Conservation (phyloP, 75 land plant genomes). For the Pseudotsuga menziesii region DNA sequence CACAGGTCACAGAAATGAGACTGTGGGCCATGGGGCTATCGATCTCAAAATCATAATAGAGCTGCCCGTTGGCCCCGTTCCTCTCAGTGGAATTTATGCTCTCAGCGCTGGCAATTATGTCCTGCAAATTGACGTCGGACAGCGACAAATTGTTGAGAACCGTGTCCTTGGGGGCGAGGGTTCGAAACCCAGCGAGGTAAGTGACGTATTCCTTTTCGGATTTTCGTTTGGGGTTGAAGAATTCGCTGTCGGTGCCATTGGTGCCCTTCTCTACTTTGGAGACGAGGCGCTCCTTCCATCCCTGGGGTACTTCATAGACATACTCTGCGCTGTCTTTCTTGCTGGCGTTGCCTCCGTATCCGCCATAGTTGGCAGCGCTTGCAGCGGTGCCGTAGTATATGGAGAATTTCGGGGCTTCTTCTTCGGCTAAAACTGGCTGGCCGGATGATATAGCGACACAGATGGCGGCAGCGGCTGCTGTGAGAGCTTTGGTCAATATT, state of each 20-base stretch:
- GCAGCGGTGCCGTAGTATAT: conserved; percentile 94
- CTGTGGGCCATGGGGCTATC: conserved; percentile 82
- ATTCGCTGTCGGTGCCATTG: conserved; percentile 96
- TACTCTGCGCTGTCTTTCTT: conserved; percentile 91
- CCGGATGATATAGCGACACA: too few relatives aligned
- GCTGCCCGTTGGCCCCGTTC: conserved; percentile 67
- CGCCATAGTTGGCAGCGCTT: conserved; percentile 94
- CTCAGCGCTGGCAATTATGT: conserved; percentile 68
- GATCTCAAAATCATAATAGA: conserved; percentile 92
- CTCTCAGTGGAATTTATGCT: conserved; percentile 55
- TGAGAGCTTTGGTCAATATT: too few relatives aligned
- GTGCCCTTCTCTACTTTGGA: conserved; percentile 98
- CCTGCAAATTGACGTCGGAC: conserved; percentile 87
- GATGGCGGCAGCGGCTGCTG: too few relatives aligned
- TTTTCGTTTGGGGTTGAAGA: conserved; percentile 83
- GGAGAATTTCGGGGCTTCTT: conserved; percentile 21
- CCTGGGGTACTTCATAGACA: conserved; percentile 79
- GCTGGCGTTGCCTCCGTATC: conserved; percentile 82
- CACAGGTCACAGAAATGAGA: conserved; percentile 85
- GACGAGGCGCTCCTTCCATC: conserved; percentile 94
- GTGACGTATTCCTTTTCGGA: conserved; percentile 87
- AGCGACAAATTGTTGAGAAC: conserved; percentile 80
- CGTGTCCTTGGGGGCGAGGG: conserved; percentile 69
- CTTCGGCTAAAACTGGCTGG: conserved; percentile 16
- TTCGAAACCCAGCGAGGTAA: conserved; percentile 74